Evolutionary conservation across 176 grass and related monocot species (phyloP), one percentile per base, ranked within the genome.

Genomic region (Aegilops umbellulata): DNA sequence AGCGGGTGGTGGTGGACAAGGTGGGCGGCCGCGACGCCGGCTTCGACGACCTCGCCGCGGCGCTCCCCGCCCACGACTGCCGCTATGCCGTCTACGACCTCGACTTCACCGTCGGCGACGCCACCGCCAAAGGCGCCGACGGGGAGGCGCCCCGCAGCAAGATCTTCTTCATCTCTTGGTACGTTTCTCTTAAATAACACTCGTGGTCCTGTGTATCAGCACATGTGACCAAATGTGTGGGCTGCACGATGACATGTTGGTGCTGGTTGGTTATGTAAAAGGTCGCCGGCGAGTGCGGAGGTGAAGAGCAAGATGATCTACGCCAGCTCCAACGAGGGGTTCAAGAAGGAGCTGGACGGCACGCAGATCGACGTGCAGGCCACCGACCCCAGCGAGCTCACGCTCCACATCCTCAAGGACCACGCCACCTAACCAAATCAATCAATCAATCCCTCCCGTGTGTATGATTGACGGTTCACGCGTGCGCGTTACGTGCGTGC

Each of bases 301-400:
- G 89, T 94, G 51, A 77, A 29, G 80, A 94, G 83, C 80, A 90
- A 93, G 92, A 93, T 90, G 92, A 60, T 90, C 60, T 88, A 90
- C 79, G 83, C 92, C 0, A 93, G 92, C 83, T 90, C 92, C 1
- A 72, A 86, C 60, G 88, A 90, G 10, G 86, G 83, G 20, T 90
- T 90, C 80, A 65, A 88, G 88, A 88, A 82, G 83, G 88, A 88
- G 88, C 83, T 93, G 19, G 92, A 93, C 69, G 92, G 92, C 36
- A 83, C 83, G 35, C 88, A 88, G 86, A 46, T 93, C 5, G 92
- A 88, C 60, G 15, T 88, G 19, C 92, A 86, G 76, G 92, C 92
- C 8, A 93, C 92, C 3, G 89, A 91, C 3, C 75, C 86, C 75
- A 15, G 69, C 71, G 89, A 91, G 85, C 89, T 91, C 26, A 84